Percentiles rank a stretch among this genome's conserved stretches.
Evolutionary conservation across 2,329 filamentous ascomycete genomes (phyloP).

Genomic region (Neonectria faginata): DNA sequence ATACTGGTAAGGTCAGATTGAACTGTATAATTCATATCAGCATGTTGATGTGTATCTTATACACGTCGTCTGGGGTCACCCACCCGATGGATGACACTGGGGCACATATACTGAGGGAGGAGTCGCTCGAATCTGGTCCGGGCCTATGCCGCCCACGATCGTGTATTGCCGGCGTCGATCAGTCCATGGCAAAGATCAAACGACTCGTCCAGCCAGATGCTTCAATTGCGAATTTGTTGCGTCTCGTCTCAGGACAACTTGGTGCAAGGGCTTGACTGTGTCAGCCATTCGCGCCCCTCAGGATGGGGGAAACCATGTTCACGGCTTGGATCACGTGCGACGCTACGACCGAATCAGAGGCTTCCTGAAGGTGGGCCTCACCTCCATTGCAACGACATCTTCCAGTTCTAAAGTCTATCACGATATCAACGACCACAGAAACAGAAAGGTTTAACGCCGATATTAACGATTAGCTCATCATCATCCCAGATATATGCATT

Average conservation of each 20-base stretch:
- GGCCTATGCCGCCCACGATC: slow-evolving; percentile 23
- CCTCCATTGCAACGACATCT: slow-evolving; percentile 26
- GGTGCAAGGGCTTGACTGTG: slow-evolving; percentile 40
- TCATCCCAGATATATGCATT: background rate
- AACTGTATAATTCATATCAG: slow-evolving; percentile 31
- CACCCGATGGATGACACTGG: slow-evolving; percentile 31
- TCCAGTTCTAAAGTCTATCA: slow-evolving; percentile 14
- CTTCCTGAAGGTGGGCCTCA: slow-evolving; percentile 35
- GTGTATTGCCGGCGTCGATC: slow-evolving; percentile 24
- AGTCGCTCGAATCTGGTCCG: slow-evolving; percentile 20
- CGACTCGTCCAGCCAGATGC: slow-evolving; percentile 30
- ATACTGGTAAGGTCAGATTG: slow-evolving; percentile 13
- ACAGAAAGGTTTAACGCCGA: background rate
- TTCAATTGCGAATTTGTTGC: slow-evolving; percentile 37
- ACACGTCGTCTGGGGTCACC: slow-evolving; percentile 23
- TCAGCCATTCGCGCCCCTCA: slow-evolving; percentile 47
- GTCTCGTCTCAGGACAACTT: slow-evolving; percentile 24
- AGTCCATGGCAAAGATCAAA: slow-evolving; percentile 34
- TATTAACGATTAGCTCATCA: slow-evolving; percentile 2
- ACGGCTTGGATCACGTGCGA: slow-evolving; percentile 42
- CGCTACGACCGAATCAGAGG: slow-evolving; percentile 39
- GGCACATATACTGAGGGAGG: slow-evolving; percentile 27
- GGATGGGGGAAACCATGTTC: slow-evolving; percentile 41
- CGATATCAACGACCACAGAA: slow-evolving; percentile 3
- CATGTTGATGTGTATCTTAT: slow-evolving; percentile 20